Conservation (phyloP, 2,329 filamentous ascomycete species). For the Lasiodiplodia gonubiensis region DNA sequence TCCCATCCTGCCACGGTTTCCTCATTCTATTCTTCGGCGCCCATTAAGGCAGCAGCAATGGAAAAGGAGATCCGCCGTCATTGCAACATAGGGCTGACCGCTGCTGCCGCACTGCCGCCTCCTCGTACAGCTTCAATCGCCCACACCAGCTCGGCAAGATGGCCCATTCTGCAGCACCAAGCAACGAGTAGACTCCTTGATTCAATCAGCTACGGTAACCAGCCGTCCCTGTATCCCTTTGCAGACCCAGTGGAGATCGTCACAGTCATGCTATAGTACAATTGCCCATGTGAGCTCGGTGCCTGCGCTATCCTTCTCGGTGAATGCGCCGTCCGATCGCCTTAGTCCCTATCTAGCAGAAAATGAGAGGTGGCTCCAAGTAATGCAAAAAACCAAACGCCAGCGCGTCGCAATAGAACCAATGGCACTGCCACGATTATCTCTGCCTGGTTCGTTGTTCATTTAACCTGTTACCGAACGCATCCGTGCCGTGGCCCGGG, state of each 20-base stretch:
- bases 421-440: neutral
- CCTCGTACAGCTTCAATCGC: conserved; percentile 8
- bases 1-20: conserved; percentile 20
- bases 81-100: conserved; percentile 25
- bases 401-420: neutral
- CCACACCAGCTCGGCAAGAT: neutral
- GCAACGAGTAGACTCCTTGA: neutral
- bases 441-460: conserved; percentile 20
- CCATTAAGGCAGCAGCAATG: conserved; percentile 15
- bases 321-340: neutral
- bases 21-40: neutral
- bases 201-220: neutral
- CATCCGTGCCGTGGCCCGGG: conserved; percentile 24
- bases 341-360: conserved; percentile 1
- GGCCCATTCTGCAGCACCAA: neutral
- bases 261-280: conserved; percentile 12
- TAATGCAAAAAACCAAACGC: neutral
- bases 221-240: neutral
- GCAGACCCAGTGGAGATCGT: conserved; percentile 12
- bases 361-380: conserved; percentile 17
- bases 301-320: neutral
- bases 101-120: neutral
- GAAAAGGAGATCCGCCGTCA: conserved; percentile 20
- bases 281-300: neutral
- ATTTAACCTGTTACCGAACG: conserved; percentile 20